Evolutionary conservation across 306 rosid genomes (phyloP).

Genomic region (Cucumis hystrix): DNA sequence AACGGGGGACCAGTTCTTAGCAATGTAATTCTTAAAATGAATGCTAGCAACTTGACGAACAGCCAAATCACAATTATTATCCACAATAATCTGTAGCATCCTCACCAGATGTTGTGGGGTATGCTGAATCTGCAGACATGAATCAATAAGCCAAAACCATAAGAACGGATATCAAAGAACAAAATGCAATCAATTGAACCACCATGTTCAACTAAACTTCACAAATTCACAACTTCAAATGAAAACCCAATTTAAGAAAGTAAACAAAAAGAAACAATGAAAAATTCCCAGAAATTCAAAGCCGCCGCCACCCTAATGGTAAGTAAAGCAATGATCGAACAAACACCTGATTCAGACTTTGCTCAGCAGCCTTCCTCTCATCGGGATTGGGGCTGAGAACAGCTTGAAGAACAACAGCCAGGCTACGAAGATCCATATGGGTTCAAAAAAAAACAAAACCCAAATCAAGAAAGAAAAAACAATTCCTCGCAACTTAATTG

Average conservation of each 20-base stretch:
- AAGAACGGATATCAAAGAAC: neutral
- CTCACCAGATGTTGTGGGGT: slow-evolving; percentile 94
- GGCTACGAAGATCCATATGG: slow-evolving; percentile 73
- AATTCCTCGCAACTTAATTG: neutral
- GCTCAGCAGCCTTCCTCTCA: slow-evolving; percentile 92
- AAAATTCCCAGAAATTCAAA: neutral
- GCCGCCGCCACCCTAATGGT: neutral
- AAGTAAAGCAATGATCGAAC: neutral
- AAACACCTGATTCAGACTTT: slow-evolving; percentile 70
- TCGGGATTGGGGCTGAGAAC: slow-evolving; percentile 88
- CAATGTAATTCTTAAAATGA: slow-evolving; percentile 91
- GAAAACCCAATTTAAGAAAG: neutral
- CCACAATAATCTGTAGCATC: slow-evolving; percentile 79
- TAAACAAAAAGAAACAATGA: neutral
- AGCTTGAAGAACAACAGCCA: slow-evolving; percentile 59
- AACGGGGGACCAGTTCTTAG: slow-evolving; percentile 75
- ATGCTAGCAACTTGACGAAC: slow-evolving; percentile 96
- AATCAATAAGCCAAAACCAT: neutral
- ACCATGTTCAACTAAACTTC: neutral
- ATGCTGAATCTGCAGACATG: slow-evolving; percentile 53
- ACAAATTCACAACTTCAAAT: neutral
- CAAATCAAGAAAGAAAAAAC: neutral
- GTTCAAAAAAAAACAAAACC: neutral
- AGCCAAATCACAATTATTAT: slow-evolving; percentile 59
- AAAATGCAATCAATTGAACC: neutral